Conservation (phyloP, 108 stramenopile species). For the Tribonema minus region DNA sequence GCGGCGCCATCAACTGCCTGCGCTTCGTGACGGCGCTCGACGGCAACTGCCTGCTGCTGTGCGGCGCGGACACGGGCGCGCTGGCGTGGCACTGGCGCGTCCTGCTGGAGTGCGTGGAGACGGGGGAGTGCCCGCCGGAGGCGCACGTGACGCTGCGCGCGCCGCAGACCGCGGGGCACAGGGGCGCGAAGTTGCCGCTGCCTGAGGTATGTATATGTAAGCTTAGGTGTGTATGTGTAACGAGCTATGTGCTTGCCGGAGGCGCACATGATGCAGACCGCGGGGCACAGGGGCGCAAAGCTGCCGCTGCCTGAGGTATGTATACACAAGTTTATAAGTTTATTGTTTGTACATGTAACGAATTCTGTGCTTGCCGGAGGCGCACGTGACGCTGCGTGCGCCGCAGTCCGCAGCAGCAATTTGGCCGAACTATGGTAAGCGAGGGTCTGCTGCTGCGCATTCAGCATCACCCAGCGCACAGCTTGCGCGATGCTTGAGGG, state of each 20-base stretch:
- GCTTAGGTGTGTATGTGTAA: neutral
- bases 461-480: no score
- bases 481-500: neutral
- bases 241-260: neutral
- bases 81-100: slow-evolving; percentile 2
- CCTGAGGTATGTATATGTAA: no score
- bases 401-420: neutral
- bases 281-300: neutral
- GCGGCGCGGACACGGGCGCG: neutral
- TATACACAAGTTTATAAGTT: no score
- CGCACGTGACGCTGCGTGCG: neutral
- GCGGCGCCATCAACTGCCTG: slow-evolving; percentile 7
- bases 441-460: no score
- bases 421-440: no score
- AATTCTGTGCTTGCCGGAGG: neutral
- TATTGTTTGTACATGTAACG: neutral
- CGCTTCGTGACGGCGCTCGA: no score
- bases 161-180: neutral
- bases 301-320: neutral
- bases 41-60: neutral
- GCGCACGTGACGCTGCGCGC: neutral
- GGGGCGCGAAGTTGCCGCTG: neutral
- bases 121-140: neutral
- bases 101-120: neutral
- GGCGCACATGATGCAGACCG: neutral